Base-by-base conservation (phyloP, 2,329 filamentous ascomycete species). In the Daldinia eschscholtzii region DNA sequence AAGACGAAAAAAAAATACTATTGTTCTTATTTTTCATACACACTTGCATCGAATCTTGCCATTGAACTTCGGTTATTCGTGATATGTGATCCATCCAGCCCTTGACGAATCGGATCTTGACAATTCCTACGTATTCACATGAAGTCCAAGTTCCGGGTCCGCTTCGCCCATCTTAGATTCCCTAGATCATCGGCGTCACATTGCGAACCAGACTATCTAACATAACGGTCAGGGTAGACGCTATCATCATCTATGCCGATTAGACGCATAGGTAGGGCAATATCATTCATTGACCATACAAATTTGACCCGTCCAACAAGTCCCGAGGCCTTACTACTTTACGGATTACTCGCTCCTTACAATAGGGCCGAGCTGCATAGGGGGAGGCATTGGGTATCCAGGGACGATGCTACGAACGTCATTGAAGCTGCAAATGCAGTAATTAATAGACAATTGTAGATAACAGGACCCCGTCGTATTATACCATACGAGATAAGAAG, bases 71-170 rank as follows among this genome's bases (percentile, higher is more conserved):
- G 61, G 15, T 52, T 65, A 30, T 28, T 58, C 41, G 41, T 57
- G 58, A 68, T 57, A 28, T 55, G 53, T 46, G 6, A 57, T 53
- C 12, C 59, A 57, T 53, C 12, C 59, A 62, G 48, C 18, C 41
- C 37, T 42, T 23, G 37, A 28, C 58, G 57, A 68, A 62, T 69
- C 50, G 30, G 63, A 57, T 64, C 42, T 39, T 18, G 42, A 35
- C n/a, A 18, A 13, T 55, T 55, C 13, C 10, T 13, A 37, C 50
- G 37, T 55, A 39, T 55, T 26, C 13, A 37, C 33, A 39, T 26
- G 30, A 23, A 55, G 10, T 35, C 53, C 55, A 28, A 57, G 2
- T 57, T 46, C 37, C 18, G 23, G 37, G 37, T 57, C n/a, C 18
- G 23, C 33, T 18, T 57, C 39, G 55, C 12, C 26, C 39, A 57